Percentiles rank a stretch among this genome's conserved stretches.
Conservation (phyloP, 352 stramenopile genomes). For the Globisporangium carolinianum region DNA sequence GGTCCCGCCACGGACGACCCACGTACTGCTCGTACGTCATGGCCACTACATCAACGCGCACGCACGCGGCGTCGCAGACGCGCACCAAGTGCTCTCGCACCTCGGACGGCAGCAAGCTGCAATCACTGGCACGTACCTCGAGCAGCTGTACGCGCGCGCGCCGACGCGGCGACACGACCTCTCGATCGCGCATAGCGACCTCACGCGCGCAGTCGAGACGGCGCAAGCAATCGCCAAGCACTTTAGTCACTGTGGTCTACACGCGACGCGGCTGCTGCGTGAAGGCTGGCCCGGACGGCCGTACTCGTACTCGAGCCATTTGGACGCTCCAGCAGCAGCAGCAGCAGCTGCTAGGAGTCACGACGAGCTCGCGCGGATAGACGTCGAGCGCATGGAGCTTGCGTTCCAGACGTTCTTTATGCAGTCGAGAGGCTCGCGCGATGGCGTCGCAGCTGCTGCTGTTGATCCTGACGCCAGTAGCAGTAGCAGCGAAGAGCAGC, state of each 20-base stretch:
- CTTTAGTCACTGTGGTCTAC: slow-evolving; percentile 32
- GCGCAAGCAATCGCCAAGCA: slow-evolving; percentile 50
- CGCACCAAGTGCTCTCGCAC: slow-evolving; percentile 71
- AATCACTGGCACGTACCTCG: slow-evolving; percentile 62
- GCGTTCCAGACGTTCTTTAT: slow-evolving; percentile 51
- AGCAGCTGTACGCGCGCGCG: slow-evolving; percentile 41
- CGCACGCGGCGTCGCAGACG: slow-evolving; percentile 40
- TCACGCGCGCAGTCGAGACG: slow-evolving; percentile 70
- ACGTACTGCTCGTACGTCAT: slow-evolving; percentile 74
- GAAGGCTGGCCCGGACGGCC: slow-evolving; percentile 73
- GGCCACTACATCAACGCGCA: slow-evolving; percentile 82
- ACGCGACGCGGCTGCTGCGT: slow-evolving; percentile 43
- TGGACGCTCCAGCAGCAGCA: no score
- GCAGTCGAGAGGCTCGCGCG: slow-evolving; percentile 2
- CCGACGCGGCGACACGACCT: slow-evolving; percentile 45
- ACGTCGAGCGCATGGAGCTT: slow-evolving; percentile 54
- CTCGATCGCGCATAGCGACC: slow-evolving; percentile 65
- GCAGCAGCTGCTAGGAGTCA: not conserved
- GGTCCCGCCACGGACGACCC: slow-evolving; percentile 48
- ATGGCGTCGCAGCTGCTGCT: no score
- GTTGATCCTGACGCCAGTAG: no score
- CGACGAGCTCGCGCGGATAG: slow-evolving; percentile 27
- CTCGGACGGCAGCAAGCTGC: slow-evolving; percentile 71
- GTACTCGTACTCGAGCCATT: slow-evolving; percentile 21
- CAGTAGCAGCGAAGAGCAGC: slow-evolving; percentile 24